Conservation (phyloP, 441 rosid species). For the Pelargonium australe region DNA sequence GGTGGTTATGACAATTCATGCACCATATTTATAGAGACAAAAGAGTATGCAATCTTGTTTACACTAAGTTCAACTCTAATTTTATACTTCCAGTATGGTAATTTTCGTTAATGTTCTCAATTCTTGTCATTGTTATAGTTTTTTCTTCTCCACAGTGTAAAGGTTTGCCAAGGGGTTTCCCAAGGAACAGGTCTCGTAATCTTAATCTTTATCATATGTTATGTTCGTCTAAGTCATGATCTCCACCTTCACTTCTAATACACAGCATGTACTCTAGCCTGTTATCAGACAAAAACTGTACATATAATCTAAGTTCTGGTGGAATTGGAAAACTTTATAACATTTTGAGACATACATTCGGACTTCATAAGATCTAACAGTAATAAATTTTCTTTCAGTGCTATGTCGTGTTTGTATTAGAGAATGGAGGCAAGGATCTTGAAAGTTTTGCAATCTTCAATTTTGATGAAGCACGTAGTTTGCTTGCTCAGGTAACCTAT, state of each 20-base stretch:
- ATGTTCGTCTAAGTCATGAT: slow-evolving; percentile 2
- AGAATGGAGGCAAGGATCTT: slow-evolving; percentile 95
- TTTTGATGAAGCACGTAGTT: slow-evolving; percentile 74
- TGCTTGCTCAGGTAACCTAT: slow-evolving; percentile 61
- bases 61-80: neutral
- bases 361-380: neutral
- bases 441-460: slow-evolving; percentile 78
- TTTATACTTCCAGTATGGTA: neutral
- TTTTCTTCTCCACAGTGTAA: slow-evolving; percentile 42
- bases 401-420: slow-evolving; percentile 74
- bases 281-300: neutral
- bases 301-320: neutral
- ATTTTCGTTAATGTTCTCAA: neutral
- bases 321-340: too few species aligned
- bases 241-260: neutral
- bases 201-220: neutral
- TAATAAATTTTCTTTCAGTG: slow-evolving; percentile 44
- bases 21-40: slow-evolving; percentile 60
- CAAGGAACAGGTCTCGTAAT: slow-evolving; percentile 60
- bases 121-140: neutral
- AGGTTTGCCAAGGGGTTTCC: slow-evolving; percentile 75
- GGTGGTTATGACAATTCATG: slow-evolving; percentile 41
- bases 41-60: slow-evolving; percentile 53
- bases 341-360: neutral
- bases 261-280: neutral